Conservation (phyloP, 306 rosid species). For the Ammopiptanthus mongolicus region DNA sequence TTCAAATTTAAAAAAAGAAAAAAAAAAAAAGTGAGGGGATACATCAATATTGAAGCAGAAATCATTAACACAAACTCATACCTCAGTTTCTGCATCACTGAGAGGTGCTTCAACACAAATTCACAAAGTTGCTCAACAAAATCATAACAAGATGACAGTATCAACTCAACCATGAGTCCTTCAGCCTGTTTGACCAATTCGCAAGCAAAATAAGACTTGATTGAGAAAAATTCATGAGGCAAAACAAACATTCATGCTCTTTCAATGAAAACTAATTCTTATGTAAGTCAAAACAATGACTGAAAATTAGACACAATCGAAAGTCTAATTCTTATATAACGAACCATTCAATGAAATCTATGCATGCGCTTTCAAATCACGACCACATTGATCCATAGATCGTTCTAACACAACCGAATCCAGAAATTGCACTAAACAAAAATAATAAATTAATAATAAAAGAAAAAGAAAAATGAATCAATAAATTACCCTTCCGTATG, state of each 20-base stretch:
- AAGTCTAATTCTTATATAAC: not conserved
- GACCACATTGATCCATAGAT: constrained; percentile 11
- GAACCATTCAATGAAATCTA: not conserved
- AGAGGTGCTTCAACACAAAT: constrained; percentile 61
- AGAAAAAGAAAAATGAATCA: not conserved
- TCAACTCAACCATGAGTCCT: constrained; percentile 75
- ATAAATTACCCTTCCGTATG: constrained; percentile 70
- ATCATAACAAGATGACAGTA: constrained; percentile 71
- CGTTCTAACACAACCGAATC: constrained; percentile 3
- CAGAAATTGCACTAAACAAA: not conserved
- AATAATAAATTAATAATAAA: not conserved
- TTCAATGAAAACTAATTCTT: too few species aligned
- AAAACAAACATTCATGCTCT: not conserved
- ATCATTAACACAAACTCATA: constrained; percentile 18
- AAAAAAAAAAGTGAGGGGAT: too few species aligned
- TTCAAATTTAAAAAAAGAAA: not conserved
- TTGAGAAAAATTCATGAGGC: not conserved
- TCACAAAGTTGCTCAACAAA: constrained; percentile 78
- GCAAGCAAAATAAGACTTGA: constrained; percentile 13
- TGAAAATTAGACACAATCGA: not conserved
- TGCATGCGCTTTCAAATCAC: not conserved
- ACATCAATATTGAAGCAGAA: too few species aligned
- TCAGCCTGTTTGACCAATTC: constrained; percentile 68
- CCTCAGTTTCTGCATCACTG: constrained; percentile 79
- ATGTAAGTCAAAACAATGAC: not conserved